Percentiles rank a stretch among this genome's conserved stretches.
phyloP scores from a whole-genome alignment of 2,329 filamentous ascomycete genomes.

The Colletotrichum cuscutae region DNA sequence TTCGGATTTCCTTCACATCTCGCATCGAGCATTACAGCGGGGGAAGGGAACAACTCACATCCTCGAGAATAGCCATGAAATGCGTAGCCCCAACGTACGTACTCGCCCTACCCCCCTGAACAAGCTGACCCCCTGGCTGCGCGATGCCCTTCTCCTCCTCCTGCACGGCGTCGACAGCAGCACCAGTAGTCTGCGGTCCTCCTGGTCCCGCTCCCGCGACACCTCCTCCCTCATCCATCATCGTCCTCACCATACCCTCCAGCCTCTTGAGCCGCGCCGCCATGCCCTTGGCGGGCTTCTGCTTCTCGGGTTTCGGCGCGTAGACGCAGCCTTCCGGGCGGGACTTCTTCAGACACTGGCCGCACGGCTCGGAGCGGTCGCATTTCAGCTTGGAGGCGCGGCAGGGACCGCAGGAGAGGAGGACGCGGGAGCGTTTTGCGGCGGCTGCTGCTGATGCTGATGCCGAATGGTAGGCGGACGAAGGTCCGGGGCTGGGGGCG shows the following conservation, averaged over 20 bases:
- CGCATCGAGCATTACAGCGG: no score
- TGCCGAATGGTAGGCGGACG: background rate
- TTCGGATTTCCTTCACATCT: background rate
- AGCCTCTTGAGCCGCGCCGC: conserved; percentile 64
- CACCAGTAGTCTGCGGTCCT: background rate
- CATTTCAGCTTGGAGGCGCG: conserved; percentile 67
- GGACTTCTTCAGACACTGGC: conserved; percentile 62
- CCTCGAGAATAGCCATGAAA: conserved; percentile 69
- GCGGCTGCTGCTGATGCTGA: background rate
- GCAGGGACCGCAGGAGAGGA: conserved; percentile 64
- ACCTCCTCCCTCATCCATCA: conserved; percentile 56
- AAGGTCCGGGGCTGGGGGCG: background rate
- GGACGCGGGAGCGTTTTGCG: conserved; percentile 57
- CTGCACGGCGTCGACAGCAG: background rate
- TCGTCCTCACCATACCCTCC: conserved; percentile 66
- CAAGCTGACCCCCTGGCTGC: conserved; percentile 51
- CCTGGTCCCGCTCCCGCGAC: background rate
- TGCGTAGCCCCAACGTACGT: conserved; percentile 70
- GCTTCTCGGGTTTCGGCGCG: conserved; percentile 56
- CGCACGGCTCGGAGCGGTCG: conserved; percentile 62
- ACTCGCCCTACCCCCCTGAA: conserved; percentile 53
- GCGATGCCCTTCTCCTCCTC: conserved; percentile 28
- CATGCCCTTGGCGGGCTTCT: conserved; percentile 59
- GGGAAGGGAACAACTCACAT: conserved; percentile 53
- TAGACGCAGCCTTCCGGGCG: conserved; percentile 58